Conservation (phyloP, 345 rosid genomes). For the Heritiera fomes region DNA sequence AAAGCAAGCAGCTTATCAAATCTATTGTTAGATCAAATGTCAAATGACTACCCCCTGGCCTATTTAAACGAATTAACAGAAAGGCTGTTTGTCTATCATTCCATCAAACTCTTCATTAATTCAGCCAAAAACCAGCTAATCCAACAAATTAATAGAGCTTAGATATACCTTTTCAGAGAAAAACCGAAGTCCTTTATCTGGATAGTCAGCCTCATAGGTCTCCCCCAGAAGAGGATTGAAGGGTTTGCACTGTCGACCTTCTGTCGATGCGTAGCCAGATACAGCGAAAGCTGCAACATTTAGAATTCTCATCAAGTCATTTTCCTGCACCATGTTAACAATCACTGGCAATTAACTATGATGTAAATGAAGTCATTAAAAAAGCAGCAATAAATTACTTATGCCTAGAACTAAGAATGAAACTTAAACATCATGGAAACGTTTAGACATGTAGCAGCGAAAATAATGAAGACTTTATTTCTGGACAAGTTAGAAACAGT, state of each 20-base stretch:
- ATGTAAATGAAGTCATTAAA: background rate
- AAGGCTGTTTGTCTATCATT: background rate
- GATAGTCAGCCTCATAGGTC: constrained; percentile 97
- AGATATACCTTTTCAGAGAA: constrained; percentile 84
- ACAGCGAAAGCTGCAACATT: constrained; percentile 97
- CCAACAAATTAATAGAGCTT: background rate
- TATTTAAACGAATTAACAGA: constrained; percentile 15
- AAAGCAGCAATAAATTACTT: background rate
- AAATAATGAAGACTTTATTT: background rate
- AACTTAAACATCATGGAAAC: background rate
- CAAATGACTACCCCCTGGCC: background rate
- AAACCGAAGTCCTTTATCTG: constrained; percentile 94
- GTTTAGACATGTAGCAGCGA: constrained; percentile 6
- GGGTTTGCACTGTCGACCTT: constrained; percentile 97
- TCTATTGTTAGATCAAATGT: constrained; percentile 12
- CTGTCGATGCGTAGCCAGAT: constrained; percentile 97
- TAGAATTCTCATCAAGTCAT: constrained; percentile 92
- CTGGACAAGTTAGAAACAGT: constrained; percentile 1
- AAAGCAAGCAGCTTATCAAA: constrained; percentile 33
- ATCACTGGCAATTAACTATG: constrained; percentile 24
- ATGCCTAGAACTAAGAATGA: background rate
- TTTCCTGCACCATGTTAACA: constrained; percentile 61
- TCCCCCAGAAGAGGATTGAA: constrained; percentile 98
- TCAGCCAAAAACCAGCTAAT: background rate
- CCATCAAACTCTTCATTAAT: background rate